These are phyloP conservation scores for Yarrowia alimentaria DNA, from an alignment of 805 yeast genomes.

Conservation along the genomic window DNA sequence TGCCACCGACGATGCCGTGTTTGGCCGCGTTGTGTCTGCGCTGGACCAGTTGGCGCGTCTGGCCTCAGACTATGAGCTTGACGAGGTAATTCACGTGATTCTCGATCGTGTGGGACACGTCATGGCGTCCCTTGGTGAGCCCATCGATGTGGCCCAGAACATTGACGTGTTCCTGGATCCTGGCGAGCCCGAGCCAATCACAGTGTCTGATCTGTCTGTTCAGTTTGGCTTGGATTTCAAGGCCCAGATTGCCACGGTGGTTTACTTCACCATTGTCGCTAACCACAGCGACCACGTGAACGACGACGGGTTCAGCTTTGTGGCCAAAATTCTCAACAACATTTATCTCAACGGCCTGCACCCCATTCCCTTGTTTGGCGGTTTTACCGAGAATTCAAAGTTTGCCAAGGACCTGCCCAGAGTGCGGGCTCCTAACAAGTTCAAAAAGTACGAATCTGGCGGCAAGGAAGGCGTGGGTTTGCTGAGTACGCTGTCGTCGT, in stretches of 20 bases:
- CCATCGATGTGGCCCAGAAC: constrained; percentile 37
- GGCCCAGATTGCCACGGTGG: constrained; percentile 86
- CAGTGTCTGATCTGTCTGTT: constrained; percentile 78
- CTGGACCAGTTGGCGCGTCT: constrained; percentile 81
- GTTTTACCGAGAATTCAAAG: neutral
- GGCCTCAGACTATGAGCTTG: constrained; percentile 61
- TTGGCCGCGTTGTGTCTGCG: constrained; percentile 81
- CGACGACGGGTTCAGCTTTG: constrained; percentile 2
- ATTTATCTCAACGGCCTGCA: constrained; percentile 22
- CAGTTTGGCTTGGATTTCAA: constrained; percentile 86
- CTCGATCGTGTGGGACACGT: constrained; percentile 50
- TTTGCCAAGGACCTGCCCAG: constrained; percentile 51
- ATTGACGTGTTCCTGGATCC: constrained; percentile 49
- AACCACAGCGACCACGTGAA: constrained; percentile 4
- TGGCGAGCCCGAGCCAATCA: constrained; percentile 50
- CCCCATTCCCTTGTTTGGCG: constrained; percentile 10
- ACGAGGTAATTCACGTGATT: constrained; percentile 44
- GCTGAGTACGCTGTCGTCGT: constrained; percentile 89
- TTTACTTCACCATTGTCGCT: constrained; percentile 65
- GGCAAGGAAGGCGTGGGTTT: constrained; percentile 66
- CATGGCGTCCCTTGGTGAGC: constrained; percentile 60
- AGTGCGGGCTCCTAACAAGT: constrained; percentile 64
- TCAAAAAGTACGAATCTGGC: constrained; percentile 58
- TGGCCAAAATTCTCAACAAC: constrained; percentile 18
- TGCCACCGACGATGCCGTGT: constrained; percentile 85